Base-by-base conservation (phyloP, 768 basidiomycete species). In the Exsudoporus frostii region DNA sequence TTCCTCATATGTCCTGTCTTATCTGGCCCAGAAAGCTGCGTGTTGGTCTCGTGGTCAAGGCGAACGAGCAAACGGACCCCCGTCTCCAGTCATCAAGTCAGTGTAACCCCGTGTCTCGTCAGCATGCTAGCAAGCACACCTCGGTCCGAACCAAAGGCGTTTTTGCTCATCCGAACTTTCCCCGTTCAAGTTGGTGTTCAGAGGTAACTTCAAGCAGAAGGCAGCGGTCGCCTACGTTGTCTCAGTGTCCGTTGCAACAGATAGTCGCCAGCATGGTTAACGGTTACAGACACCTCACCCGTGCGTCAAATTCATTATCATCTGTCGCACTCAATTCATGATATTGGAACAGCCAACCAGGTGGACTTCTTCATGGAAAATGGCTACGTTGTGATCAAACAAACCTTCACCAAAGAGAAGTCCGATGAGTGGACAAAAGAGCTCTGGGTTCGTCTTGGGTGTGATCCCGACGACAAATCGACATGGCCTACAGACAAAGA, bases 311-410 rank as follows among this genome's bases (percentile, higher is more conserved):
- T 37, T 19, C 14, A 24, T 20, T 5, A 19, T n/a, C 14, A 14
- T 27, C 11, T 8, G 11, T 25, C 24, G 13, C 1, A 10, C 19
- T 25, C 48, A 46, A 36, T n/a, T 24, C 7, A n/a, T 22, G 30
- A 32, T 24, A 24, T 17, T 20, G 36, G 45, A 39, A 34, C 17
- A 54, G 45, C 22, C 15, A 13, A 75, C 45, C 77, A 84, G 54
- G 73, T 80, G n/a, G 67, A 78, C 36, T 76, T 80, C 59, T 85
- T 84, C 64, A 71, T 85, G 39, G 73, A 80, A 53, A 68, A 82
- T 54, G 83, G 83, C 6, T 84, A 77, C 55, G 68, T 85, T 39
- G 68, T 79, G 24, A 75, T 85, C 58, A 75, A 78, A 57, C 59
- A 73, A 36, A 83, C 80, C 0, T 85, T 85, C 61, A 74, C 77